Conservation (phyloP, 2,329 filamentous ascomycete species). For the Beauveria australis region DNA sequence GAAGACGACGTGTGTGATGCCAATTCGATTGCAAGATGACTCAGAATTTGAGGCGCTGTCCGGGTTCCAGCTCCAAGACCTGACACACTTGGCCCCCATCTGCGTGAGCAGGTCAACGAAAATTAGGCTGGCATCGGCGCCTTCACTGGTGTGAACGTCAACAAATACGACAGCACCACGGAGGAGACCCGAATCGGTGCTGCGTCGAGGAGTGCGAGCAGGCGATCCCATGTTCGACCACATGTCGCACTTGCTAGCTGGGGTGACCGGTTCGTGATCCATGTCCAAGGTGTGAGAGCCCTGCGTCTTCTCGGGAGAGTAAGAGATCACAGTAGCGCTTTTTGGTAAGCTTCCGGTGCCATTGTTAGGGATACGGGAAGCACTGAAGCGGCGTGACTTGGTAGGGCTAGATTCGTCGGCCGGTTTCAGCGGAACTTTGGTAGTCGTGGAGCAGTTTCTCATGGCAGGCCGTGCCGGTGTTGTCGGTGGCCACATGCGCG, state of each 20-base stretch:
- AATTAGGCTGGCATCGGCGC: constrained; percentile 70
- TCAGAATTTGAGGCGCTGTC: constrained; percentile 27
- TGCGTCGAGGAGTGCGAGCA: constrained; percentile 45
- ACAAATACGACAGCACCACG: constrained; percentile 71
- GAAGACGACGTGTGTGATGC: constrained; percentile 82
- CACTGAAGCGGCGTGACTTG: constrained; percentile 44
- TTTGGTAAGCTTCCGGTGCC: constrained; percentile 33
- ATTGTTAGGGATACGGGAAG: constrained; percentile 36
- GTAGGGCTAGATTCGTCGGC: constrained; percentile 47
- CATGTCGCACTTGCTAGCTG: constrained; percentile 34
- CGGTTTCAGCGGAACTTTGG: constrained; percentile 67
- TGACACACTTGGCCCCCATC: constrained; percentile 75
- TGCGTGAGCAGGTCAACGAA: constrained; percentile 71
- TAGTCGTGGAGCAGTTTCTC: constrained; percentile 52
- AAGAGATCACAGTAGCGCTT: constrained; percentile 46
- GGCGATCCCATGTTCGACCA: constrained; percentile 51
- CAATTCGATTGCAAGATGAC: constrained; percentile 44
- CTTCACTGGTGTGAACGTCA: constrained; percentile 76
- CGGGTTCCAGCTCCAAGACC: constrained; percentile 67
- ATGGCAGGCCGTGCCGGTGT: constrained; percentile 49
- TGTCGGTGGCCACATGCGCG: constrained; percentile 28
- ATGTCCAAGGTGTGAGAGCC: constrained; percentile 12
- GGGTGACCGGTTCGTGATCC: constrained; percentile 20
- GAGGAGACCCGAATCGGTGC: constrained; percentile 47
- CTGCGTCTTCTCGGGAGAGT: constrained; percentile 36